A percentile compares a stretch with the other conserved stretches of the same genome.
Conservation (phyloP, 2,329 filamentous ascomycete species). For the Stemphylium beticola region DNA sequence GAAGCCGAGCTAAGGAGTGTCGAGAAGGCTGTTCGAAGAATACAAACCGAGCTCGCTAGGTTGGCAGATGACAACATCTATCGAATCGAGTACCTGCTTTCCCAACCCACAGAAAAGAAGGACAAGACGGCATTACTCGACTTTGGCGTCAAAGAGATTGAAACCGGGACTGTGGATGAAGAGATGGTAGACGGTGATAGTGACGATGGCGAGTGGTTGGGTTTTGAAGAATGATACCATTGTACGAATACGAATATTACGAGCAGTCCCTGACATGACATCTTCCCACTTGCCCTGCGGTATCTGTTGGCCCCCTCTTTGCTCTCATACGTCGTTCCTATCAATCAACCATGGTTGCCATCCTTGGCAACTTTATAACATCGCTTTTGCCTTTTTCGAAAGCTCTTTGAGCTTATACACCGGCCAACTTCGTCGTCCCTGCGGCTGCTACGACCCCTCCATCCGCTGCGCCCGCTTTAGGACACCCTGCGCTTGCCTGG, state of each 20-base stretch:
- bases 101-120: constrained; percentile 53
- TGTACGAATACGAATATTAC: constrained; percentile 14
- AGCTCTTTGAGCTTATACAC: too few relatives aligned
- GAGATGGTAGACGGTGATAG: constrained; percentile 42
- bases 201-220: constrained; percentile 60
- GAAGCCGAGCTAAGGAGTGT: constrained; percentile 86
- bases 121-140: constrained; percentile 33
- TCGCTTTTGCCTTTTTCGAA: too few relatives aligned
- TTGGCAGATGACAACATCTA: constrained; percentile 89
- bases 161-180: constrained; percentile 45
- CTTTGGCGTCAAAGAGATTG: constrained; percentile 41
- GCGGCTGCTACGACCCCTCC: too few relatives aligned
- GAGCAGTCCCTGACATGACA: neutral
- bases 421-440: too few relatives aligned
- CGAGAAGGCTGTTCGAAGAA: constrained; percentile 77
- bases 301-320: neutral
- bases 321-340: too few relatives aligned
- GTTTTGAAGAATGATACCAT: constrained; percentile 51
- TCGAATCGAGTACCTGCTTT: constrained; percentile 81
- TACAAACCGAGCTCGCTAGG: constrained; percentile 81
- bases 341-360: too few relatives aligned
- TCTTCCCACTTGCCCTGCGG: neutral
- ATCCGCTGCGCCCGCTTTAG: too few relatives aligned
- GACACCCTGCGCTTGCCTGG: neutral
- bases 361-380: too few relatives aligned